Evolutionary conservation across 331 rosid species (phyloP), one percentile per base, ranked within the genome.

Genomic region (Malus hybrid): DNA sequence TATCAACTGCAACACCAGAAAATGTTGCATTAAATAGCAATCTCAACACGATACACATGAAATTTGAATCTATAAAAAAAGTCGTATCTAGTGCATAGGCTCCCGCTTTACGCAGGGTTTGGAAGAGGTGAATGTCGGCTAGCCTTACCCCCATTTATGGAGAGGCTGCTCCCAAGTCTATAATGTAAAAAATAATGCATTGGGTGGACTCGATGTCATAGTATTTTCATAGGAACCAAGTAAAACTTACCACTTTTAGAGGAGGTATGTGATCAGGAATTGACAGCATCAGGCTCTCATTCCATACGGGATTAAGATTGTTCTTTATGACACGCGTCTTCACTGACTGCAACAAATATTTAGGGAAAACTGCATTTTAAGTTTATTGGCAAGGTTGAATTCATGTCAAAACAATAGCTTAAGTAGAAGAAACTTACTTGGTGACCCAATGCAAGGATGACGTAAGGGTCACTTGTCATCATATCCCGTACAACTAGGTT

Each of bases 221-320:
- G 16, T 58, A 22, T 1, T 24, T 10, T 24, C 46, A 11, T 19
- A 30, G 50, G 50, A 19, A 29, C 30, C 32, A 34, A 56, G 32
- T 18, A 26, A 58, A 11, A 78, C 93, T 79, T 85, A 94, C 99
- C 93, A 92, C 93, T 89, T 88, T 88, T 69, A 94, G 86, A 62
- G 97, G 96, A 84, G 99, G 99, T 82, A 87, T 78, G 69, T 85
- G 60, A 6, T 94, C 93, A n/a, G 99, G 99, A 82, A 94, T 94
- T 44, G 99, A 94, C 61, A 94, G 66, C 97, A 94, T 92, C 58
- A 94, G 81, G 83, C 93, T 90, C 75, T 94, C 93, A 75, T 92
- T 94, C 97, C 99, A 94, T 6, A 94, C 91, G 56, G 99, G 99
- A 82, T 94, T 94, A 48, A 94, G 82, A 78, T 81, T 92, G 82